Evolutionary conservation across 768 basidiomycete genomes (phyloP).

Genomic region (Boletus barrowsii): DNA sequence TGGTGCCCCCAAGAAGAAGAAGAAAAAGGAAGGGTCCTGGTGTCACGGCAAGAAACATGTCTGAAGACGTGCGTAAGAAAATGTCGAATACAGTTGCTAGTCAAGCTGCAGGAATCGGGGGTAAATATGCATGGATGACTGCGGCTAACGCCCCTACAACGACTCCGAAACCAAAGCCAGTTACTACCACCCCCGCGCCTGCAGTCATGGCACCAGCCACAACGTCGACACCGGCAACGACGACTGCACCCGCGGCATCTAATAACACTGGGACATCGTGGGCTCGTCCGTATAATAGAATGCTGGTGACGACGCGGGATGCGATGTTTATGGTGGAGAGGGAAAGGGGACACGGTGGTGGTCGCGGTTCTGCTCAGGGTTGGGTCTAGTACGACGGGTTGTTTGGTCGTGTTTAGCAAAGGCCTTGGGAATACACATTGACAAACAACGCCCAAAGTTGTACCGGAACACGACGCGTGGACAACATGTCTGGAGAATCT

Average conservation of each 20-base stretch:
- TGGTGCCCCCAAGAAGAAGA: conserved; percentile 69
- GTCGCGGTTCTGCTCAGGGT: conserved; percentile 69
- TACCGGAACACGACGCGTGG: conserved; percentile 7
- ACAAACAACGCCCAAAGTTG: conserved; percentile 19
- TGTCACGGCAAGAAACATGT: conserved; percentile 85
- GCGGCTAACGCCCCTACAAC: conserved; percentile 49
- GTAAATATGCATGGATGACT: conserved; percentile 89
- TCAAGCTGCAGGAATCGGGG: conserved; percentile 81
- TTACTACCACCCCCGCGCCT: conserved; percentile 33
- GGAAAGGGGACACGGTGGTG: conserved; percentile 81
- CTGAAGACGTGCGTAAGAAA: conserved; percentile 87
- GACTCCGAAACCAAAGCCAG: conserved; percentile 37
- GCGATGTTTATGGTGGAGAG: conserved; percentile 84
- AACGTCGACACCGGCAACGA: conserved; percentile 29
- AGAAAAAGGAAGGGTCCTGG: conserved; percentile 83
- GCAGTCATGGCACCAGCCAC: conserved; percentile 23
- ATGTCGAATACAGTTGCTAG: conserved; percentile 88
- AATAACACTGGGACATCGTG: conserved; percentile 37
- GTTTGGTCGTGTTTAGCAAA: conserved; percentile 23
- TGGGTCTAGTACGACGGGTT: conserved; percentile 39
- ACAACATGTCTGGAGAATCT: conserved; percentile 42
- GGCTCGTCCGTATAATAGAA: conserved; percentile 62
- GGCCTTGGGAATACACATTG: conserved; percentile 20
- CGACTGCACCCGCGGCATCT: conserved; percentile 32
- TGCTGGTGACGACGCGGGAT: conserved; percentile 68